These are phyloP conservation scores for Botryobasidium botryosum DNA, from an alignment of 768 basidiomycete species.

Conservation along the genomic window DNA sequence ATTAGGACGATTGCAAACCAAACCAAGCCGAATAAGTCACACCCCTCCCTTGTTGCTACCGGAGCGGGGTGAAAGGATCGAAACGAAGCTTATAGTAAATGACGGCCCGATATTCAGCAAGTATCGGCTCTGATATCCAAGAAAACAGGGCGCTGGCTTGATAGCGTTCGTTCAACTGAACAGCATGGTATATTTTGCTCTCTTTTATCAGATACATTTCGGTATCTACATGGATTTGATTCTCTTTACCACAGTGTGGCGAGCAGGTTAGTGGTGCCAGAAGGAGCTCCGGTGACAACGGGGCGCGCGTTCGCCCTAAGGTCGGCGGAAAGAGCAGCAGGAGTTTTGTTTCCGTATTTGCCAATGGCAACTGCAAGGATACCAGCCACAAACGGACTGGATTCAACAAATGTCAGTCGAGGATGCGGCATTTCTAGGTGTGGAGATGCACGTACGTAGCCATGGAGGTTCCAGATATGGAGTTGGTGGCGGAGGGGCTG, in stretches of 20 bases:
- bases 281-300: conserved; percentile 4
- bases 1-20: too few species aligned
- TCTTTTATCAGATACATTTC: too few species aligned
- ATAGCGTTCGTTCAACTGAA: too few species aligned
- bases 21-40: too few species aligned
- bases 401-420: background rate
- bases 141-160: too few species aligned
- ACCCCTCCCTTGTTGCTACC: too few species aligned
- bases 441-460: background rate
- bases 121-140: too few species aligned
- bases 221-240: too few species aligned
- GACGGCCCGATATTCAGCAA: too few species aligned
- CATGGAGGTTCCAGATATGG: conserved; percentile 7
- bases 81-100: too few species aligned
- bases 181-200: too few species aligned
- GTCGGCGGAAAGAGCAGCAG: conserved; percentile 1
- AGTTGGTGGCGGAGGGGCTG: background rate
- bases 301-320: conserved; percentile 3
- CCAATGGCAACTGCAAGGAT: conserved; percentile 3
- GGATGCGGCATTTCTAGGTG: background rate
- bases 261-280: conserved; percentile 9
- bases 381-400: conserved; percentile 8
- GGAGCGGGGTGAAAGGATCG: too few species aligned
- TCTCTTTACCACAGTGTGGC: background rate
- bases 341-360: conserved; percentile 3